Percentiles rank a stretch among this genome's conserved stretches.
Evolutionary conservation across 306 rosid genomes (phyloP).

Genomic region (Dalbergia oliveri): DNA sequence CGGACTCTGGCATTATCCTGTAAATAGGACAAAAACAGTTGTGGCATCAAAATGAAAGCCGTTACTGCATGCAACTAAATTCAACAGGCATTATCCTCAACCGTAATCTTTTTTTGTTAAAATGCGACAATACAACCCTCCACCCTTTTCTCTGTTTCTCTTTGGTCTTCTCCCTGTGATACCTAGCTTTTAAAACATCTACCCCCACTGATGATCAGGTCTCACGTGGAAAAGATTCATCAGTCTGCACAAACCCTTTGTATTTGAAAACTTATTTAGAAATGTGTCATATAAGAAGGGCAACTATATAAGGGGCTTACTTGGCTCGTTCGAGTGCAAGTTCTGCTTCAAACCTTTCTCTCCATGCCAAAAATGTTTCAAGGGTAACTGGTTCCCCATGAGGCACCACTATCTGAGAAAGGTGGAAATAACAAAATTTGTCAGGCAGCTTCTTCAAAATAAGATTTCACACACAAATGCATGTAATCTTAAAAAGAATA

Average conservation of each 20-base stretch:
- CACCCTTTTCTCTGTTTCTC: background rate
- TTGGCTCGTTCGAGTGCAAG: constrained; percentile 98
- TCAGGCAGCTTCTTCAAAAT: constrained; percentile 45
- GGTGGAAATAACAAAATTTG: constrained; percentile 31
- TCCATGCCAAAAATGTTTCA: constrained; percentile 95
- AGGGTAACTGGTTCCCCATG: constrained; percentile 97
- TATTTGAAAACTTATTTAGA: constrained; percentile 30
- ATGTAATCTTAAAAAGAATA: constrained; percentile 31
- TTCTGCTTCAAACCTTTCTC: constrained; percentile 99
- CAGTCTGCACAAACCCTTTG: constrained; percentile 20
- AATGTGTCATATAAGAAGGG: constrained; percentile 10
- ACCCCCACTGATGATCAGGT: constrained; percentile 27
- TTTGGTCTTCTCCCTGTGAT: background rate
- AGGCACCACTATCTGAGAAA: constrained; percentile 80
- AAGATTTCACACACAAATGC: constrained; percentile 11
- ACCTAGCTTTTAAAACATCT: constrained; percentile 14
- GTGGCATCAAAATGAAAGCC: constrained; percentile 31
- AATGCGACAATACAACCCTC: constrained; percentile 16
- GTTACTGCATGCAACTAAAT: constrained; percentile 15
- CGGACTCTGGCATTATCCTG: constrained; percentile 99
- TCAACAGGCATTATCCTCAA: background rate
- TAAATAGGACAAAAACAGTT: constrained; percentile 39
- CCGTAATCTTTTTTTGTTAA: background rate
- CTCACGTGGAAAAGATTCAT: constrained; percentile 30
- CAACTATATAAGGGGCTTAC: constrained; percentile 62